A percentile compares a stretch with the other conserved stretches of the same genome.
phyloP scores from a whole-genome alignment of 2,329 filamentous ascomycete species.

The Trichoderma sp. region DNA sequence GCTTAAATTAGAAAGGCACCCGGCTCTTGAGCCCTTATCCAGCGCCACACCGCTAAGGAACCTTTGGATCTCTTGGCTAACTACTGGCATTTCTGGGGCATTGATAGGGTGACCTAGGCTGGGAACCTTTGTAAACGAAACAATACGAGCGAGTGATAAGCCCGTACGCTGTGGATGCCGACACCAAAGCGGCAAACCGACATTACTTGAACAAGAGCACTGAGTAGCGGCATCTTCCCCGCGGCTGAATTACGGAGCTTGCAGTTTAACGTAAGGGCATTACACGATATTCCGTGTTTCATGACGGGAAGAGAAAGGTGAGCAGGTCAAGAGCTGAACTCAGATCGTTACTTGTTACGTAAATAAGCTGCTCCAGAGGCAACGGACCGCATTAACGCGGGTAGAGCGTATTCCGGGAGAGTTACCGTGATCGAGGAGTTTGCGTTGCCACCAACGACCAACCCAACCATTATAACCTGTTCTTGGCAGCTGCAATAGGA shows the following conservation, averaged over 20 bases:
- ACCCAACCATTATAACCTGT: background rate
- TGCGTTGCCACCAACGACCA: background rate
- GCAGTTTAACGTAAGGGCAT: background rate
- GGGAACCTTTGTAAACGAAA: conserved; percentile 11
- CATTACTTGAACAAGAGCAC: background rate
- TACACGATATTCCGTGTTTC: background rate
- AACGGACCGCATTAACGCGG: background rate
- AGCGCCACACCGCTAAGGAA: conserved; percentile 7
- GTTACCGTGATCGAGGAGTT: background rate
- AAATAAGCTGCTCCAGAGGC: background rate
- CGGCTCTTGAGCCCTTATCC: background rate
- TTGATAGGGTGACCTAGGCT: background rate
- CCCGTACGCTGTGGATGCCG: background rate
- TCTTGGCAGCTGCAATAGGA: background rate
- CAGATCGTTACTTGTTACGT: background rate
- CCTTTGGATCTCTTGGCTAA: conserved; percentile 16
- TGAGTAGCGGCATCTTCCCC: background rate
- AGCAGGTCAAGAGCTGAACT: background rate
- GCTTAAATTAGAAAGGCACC: background rate
- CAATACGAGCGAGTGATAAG: background rate
- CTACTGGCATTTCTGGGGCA: background rate
- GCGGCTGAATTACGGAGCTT: background rate
- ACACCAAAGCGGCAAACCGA: background rate
- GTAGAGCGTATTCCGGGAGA: background rate
- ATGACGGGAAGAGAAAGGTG: background rate